Conservation (phyloP, 2,329 filamentous ascomycete species). For the Apiospora kogelbergensis region DNA sequence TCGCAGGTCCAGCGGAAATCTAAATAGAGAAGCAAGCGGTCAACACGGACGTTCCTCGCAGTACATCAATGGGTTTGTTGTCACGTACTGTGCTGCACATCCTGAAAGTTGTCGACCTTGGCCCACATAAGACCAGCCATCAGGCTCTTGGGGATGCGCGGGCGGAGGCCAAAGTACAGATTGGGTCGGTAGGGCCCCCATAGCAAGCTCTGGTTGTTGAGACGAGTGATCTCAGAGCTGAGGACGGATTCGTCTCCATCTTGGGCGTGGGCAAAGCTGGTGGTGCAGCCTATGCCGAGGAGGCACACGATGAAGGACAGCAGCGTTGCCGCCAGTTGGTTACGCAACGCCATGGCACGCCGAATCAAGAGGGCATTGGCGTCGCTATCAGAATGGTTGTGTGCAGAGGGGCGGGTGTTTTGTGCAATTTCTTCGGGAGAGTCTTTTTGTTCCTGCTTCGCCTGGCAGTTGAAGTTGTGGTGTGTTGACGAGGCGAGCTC, state of each 20-base stretch:
- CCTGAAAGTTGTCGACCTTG: conserved; percentile 74
- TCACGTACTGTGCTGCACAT: conserved; percentile 70
- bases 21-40: conserved; percentile 33
- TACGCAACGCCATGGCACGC: conserved; percentile 25
- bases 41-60: conserved; percentile 5
- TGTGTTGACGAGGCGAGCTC: not conserved
- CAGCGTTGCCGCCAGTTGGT: conserved; percentile 30
- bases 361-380: not conserved
- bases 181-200: conserved; percentile 97
- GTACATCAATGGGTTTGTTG: not conserved
- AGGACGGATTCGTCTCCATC: conserved; percentile 36
- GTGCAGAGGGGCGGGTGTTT: not conserved
- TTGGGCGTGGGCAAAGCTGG: conserved; percentile 25
- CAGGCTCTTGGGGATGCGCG: conserved; percentile 71
- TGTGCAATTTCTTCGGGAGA: not conserved
- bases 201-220: conserved; percentile 80
- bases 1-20: conserved; percentile 94
- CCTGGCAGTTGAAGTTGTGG: not conserved
- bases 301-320: conserved; percentile 29
- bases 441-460: not conserved
- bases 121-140: conserved; percentile 87
- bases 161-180: conserved; percentile 87
- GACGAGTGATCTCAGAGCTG: conserved; percentile 48
- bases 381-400: not conserved
- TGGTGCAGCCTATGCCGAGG: conserved; percentile 14